Evolutionary conservation across 768 basidiomycete species (phyloP), one percentile per base, ranked within the genome.

Genomic region (Mycena latifolia): DNA sequence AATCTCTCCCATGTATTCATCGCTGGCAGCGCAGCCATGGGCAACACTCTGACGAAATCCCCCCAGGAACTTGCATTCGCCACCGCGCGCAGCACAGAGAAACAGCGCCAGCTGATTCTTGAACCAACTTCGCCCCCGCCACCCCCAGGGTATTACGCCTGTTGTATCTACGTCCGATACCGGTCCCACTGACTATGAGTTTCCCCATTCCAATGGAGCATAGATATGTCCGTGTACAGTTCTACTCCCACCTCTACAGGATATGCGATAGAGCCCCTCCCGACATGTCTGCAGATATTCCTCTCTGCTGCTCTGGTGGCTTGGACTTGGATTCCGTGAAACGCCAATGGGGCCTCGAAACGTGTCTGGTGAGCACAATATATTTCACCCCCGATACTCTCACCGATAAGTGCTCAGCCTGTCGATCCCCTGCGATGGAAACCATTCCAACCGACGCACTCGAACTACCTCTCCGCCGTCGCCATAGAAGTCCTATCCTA

Each of bases 361-460:
- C 65, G 0, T 66, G 64, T n/a, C 45, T 63, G 54, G 69, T 70
- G 53, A 25, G 25, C 46, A n/a, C 35, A 18, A 12, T 10, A 9
- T 12, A 28, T 7, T 15, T 51, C 5, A 11, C 20, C 27, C 24
- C 39, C 6, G 25, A 20, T 35, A 2, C 3, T 14, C 55, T 45
- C 22, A 56, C 27, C 24, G 4, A 24, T 45, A 15, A n/a, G 5
- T 25, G 41, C 11, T 31, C 33, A 70, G 69, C 69, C 69, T 3
- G 61, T 70, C 7, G 69, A 66, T 28, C 69, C 69, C 51, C 47
- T 70, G 27, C 61, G 69, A 60, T 70, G 69, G 65, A 70, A 66
- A 41, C 69, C 69, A 1, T 63, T 70, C n/a, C 31, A 63, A 25
- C 69, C 65, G 37, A 61, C 52, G 2, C 52, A 63, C 20, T 25